Base-by-base conservation (phyloP, 345 rosid species). In the Clarkia xantiana region DNA sequence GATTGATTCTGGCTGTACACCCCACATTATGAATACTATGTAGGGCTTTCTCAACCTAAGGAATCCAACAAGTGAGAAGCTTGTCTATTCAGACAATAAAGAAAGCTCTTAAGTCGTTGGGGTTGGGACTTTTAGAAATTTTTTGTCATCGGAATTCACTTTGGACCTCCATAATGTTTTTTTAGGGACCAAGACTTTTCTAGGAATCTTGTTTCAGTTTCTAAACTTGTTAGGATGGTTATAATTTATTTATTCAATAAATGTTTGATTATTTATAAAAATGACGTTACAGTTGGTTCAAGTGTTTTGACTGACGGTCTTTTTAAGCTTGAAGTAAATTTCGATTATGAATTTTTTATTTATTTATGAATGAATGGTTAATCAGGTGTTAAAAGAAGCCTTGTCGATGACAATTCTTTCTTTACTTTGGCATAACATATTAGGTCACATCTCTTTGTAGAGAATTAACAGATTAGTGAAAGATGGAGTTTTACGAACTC, bases 71-170 rank as follows among this genome's bases (percentile, higher is more conserved):
- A 43, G 45, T 43, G 45, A 42, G 6, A 42, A 42, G 44, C 2
- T 42, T 10, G 6, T 42, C 44, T 42, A 42, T 7, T 42, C 44
- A 42, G 45, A 18, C 1, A 49, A 45, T 13, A 52, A 66, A 29
- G n/a, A 52, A 49, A 52, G 46, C 13, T n/a, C 54, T 51, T 14
- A 59, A 58, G 13, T 54, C 47, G 8, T 42, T 42, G 3, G 44
- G 44, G 44, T 42, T 42, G 44, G 44, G 6, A 42, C 44, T n/a
- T n/a, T n/a, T n/a, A n/a, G n/a, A n/a, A n/a, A n/a, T n/a, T n/a
- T n/a, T n/a, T n/a, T n/a, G n/a, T n/a, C n/a, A n/a, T n/a, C n/a
- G n/a, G n/a, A n/a, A n/a, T n/a, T n/a, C n/a, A n/a, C n/a, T n/a
- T n/a, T n/a, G n/a, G n/a, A n/a, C n/a, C n/a, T n/a, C n/a, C n/a